A percentile compares a stretch with the other conserved stretches of the same genome.
Evolutionary conservation across 2,329 filamentous ascomycete genomes (phyloP).

Genomic region (Diplodia corticola): DNA sequence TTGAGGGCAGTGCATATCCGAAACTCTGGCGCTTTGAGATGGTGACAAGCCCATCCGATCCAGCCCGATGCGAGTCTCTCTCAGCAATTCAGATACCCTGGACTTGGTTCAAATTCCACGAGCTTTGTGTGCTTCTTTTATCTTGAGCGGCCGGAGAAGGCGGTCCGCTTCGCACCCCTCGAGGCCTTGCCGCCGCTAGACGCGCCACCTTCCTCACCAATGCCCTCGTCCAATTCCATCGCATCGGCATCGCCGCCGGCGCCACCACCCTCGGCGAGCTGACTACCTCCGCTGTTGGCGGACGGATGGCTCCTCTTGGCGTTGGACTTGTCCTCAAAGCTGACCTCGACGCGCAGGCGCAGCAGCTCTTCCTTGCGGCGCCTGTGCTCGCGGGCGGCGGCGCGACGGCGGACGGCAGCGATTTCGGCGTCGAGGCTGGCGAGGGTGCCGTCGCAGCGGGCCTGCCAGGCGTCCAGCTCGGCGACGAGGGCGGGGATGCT

Average conservation of each 20-base stretch:
- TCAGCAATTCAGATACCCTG: neutral
- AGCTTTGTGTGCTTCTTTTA: neutral
- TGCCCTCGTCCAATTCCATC: slow-evolving; percentile 40
- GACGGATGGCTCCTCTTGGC: slow-evolving; percentile 1
- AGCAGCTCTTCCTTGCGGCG: slow-evolving; percentile 11
- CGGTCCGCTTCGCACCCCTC: slow-evolving; percentile 4
- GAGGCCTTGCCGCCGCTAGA: neutral
- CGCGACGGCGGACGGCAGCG: slow-evolving; percentile 27
- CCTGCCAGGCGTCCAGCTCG: slow-evolving; percentile 72
- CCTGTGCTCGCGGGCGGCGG: neutral
- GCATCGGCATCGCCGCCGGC: slow-evolving; percentile 33
- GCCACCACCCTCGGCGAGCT: slow-evolving; percentile 26
- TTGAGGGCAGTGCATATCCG: neutral
- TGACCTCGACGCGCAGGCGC: slow-evolving; percentile 5
- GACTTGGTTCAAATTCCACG: neutral
- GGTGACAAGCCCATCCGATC: neutral
- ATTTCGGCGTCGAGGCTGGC: slow-evolving; percentile 75
- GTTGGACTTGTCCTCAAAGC: slow-evolving; percentile 9
- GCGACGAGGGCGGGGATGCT: slow-evolving; percentile 68
- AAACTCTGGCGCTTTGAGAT: neutral
- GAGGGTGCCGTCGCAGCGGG: slow-evolving; percentile 74
- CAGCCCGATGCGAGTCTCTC: neutral
- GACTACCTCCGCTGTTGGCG: slow-evolving; percentile 14
- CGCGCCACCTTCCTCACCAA: slow-evolving; percentile 25
- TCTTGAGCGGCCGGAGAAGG: slow-evolving; percentile 1